A percentile compares a stretch with the other conserved stretches of the same genome.
phyloP scores from a whole-genome alignment of 805 yeast genomes.

The Sugiyamaella marilandica region DNA sequence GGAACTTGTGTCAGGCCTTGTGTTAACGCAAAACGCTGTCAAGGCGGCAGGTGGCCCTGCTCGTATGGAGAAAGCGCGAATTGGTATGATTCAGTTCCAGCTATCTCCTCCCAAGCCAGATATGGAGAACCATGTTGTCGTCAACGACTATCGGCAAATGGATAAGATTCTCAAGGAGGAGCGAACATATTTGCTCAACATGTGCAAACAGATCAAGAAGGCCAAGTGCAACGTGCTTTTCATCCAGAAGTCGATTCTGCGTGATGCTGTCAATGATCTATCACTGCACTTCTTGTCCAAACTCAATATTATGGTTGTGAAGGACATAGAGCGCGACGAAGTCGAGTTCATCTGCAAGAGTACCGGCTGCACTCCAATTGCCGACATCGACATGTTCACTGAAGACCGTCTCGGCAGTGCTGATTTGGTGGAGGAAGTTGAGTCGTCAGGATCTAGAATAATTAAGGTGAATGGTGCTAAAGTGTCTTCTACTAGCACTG shows the following conservation, averaged over 20 bases:
- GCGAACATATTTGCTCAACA: conserved; percentile 88
- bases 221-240: conserved; percentile 90
- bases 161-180: conserved; percentile 97
- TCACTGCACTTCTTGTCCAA: conserved; percentile 93
- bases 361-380: conserved; percentile 91
- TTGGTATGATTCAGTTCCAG: conserved; percentile 89
- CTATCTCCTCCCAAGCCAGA: conserved; percentile 96
- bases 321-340: conserved; percentile 94
- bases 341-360: conserved; percentile 83
- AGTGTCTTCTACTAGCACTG: conserved; percentile 16
- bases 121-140: conserved; percentile 95
- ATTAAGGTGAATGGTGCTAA: conserved; percentile 59
- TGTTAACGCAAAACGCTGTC: conserved; percentile 82
- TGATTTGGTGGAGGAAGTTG: conserved; percentile 87
- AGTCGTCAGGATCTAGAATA: conserved; percentile 82
- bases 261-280: conserved; percentile 92
- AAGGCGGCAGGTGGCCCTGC: conserved; percentile 94
- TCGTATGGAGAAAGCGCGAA: conserved; percentile 87
- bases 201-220: conserved; percentile 94
- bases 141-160: conserved; percentile 98
- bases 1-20: conserved; percentile 81
- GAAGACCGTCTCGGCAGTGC: conserved; percentile 92
- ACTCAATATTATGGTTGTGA: conserved; percentile 87
- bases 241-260: conserved; percentile 85
- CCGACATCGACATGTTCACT: conserved; percentile 87